Base-by-base conservation (phyloP, 2,329 filamentous ascomycete species). In the Epichloe gansuensis region DNA sequence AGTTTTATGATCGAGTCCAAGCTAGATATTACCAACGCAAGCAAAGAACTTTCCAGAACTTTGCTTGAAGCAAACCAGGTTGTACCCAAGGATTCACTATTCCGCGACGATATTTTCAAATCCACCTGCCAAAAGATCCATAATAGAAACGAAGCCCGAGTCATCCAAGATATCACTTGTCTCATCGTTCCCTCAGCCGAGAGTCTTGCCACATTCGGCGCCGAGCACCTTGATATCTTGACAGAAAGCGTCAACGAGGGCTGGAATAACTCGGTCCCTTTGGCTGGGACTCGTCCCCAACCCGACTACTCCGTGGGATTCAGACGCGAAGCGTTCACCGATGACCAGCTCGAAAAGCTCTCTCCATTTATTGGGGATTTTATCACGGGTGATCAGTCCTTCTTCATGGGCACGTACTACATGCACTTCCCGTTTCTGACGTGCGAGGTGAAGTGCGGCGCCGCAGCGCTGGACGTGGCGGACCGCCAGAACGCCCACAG, bases 401-500 rank as follows among this genome's bases (percentile, higher is more conserved):
- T 60, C 55, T 73, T 75, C 50, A 70, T 72, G 63, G 68, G 58
- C 8, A 76, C 70, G 11, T 70, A 65, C 50, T 61, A 68, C 5
- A 74, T 76, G 64, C 72, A 70, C 61, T 75, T 78, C 55, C 72
- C 72, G 3, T 77, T 76, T 55, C 61, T 77, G 0, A 68, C 69
- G 0, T 73, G 67, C 58, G 70, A 77, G 58, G 71, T 75, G 1
- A 74, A 75, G 59, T 73, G 67, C 54, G 66, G 70, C 43, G 58
- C 61, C 31, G 61, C 55, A 27, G 63, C 57, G 1, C 68, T 72
- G 5, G 61, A 69, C 48, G 51, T 68, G 12, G 67, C 68, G 2
- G 66, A 71, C 53, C 61, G 66, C 47, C 64, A 71, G 59, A 71
- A 72, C 58, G 65, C 64, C 43, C 64, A 72, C 38, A 72, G 65